Evolutionary conservation across 371 early-diverging fungal genomes (phyloP), one percentile per base, ranked within the genome.

Genomic region (Dipsacomyces acuminosporus): DNA sequence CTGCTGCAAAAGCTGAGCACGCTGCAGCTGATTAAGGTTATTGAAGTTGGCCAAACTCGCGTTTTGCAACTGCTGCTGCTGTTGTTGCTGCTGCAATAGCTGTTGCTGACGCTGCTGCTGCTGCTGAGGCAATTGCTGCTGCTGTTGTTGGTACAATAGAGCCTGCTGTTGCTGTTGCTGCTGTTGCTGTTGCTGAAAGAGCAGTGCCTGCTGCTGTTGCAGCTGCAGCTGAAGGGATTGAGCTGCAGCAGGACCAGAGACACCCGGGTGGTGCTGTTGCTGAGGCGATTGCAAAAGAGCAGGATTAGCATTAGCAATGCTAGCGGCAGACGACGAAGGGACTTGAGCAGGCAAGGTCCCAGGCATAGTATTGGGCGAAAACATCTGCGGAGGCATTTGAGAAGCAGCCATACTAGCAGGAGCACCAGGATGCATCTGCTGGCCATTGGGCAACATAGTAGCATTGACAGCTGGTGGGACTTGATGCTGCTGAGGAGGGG

Each of bases 181-280:
- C 19, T 51, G 53, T 36, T 59, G 59, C 36, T 61, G 55, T 25
- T 62, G 61, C 45, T 48, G 45, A 19, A 23, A 8, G 34, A 45
- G 17, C 1, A 19, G 23, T 17, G 56, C 49, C 35, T 48, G 57
- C 21, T 54, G 66, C 26, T 51, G 51, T 19, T 63, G 57, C 22
- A 35, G 48, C 0, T 24, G 48, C 20, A 51, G 63, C 24, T 51
- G 48, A 30, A 30, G 30, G 7, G 30, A 30, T 11, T 5, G n/a
- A n/a, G n/a, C 38, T 54, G 50, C 38, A 52, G 48, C 14, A 22
- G 30, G 33, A 11, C 30, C 30, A 30, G 30, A 30, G 11, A 45
- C 45, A 8, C 25, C 51, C 44, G n/a, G n/a, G n/a, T 53, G 56
- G 51, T 46, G 53, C 17, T 45, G 60, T 43, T 41, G 45, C 20